Conservation (phyloP, 495 filamentous ascomycete species). For the Aspergillus avenaceus region DNA sequence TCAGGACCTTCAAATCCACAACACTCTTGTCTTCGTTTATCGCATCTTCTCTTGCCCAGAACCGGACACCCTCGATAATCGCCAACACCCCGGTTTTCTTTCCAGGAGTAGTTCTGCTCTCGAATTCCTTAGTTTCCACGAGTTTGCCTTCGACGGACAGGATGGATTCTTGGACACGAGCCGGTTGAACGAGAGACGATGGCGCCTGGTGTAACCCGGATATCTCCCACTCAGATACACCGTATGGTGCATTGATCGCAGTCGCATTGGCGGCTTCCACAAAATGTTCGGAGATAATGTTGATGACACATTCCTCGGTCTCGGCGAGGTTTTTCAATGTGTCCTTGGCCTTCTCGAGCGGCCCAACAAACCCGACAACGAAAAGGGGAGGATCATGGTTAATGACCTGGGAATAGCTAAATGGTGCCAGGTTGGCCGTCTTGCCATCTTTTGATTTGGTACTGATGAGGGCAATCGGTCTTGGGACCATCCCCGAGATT, state of each 20-base stretch:
- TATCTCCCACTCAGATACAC: conserved; percentile 75
- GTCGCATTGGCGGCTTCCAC: conserved; percentile 84
- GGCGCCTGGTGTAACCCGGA: conserved; percentile 71
- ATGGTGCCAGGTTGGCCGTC: conserved; percentile 77
- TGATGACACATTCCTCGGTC: conserved; percentile 72
- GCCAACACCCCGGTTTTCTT: conserved; percentile 69
- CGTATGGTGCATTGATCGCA: conserved; percentile 73
- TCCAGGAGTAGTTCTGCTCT: conserved; percentile 62
- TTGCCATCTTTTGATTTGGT: conserved; percentile 56
- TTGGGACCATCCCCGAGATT: conserved; percentile 79
- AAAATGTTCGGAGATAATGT: conserved; percentile 80
- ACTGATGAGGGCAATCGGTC: conserved; percentile 66
- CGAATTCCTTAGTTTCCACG: conserved; percentile 69
- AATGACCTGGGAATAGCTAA: conserved; percentile 78
- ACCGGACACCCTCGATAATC: conserved; percentile 78
- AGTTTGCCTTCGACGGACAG: conserved; percentile 79
- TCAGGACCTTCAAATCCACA: conserved; percentile 66
- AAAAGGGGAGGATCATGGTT: conserved; percentile 90
- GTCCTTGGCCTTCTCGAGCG: conserved; percentile 64
- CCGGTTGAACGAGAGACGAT: conserved; percentile 59
- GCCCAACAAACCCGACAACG: conserved; percentile 62
- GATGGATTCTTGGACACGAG: conserved; percentile 77
- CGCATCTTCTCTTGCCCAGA: conserved; percentile 89
- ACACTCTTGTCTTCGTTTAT: conserved; percentile 69
- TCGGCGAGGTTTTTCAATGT: conserved; percentile 68